A percentile compares a stretch with the other conserved stretches of the same genome.
phyloP scores from a whole-genome alignment of 2,329 filamentous ascomycete species.

The Talaromyces sp. region DNA sequence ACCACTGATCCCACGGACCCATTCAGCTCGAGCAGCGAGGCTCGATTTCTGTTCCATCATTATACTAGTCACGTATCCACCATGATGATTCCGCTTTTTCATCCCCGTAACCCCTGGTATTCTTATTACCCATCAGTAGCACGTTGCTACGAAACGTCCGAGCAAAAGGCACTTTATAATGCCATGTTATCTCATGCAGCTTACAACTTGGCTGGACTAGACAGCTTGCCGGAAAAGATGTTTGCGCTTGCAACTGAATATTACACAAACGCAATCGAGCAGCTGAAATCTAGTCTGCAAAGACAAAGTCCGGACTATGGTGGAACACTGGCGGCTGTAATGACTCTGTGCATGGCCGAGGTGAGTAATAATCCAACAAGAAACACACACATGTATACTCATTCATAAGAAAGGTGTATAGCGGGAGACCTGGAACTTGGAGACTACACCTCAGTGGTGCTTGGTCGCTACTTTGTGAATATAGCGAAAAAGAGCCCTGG shows the following conservation, averaged over 20 bases:
- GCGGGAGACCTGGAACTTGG: conserved; percentile 14
- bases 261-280: not conserved
- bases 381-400: not conserved
- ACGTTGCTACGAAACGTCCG: conserved; percentile 2
- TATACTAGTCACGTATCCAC: conserved; percentile 15
- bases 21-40: conserved; percentile 13
- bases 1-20: not conserved
- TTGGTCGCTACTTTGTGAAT: conserved; percentile 12
- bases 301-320: not conserved
- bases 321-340: conserved; percentile 1
- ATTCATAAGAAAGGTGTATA: conserved; percentile 14
- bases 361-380: not conserved
- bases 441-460: conserved; percentile 16
- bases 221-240: not conserved
- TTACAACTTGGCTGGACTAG: conserved; percentile 1
- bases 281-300: not conserved
- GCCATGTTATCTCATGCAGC: conserved; percentile 2
- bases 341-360: conserved; percentile 1
- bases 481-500: conserved; percentile 11
- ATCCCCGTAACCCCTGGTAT: conserved; percentile 17
- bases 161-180: conserved; percentile 3
- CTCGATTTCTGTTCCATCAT: conserved; percentile 15
- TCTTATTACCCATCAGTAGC: conserved; percentile 15
- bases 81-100: conserved; percentile 18
- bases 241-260: not conserved